phyloP scores from a whole-genome alignment of 805 yeast genomes.

The Candida sanyiensis region DNA sequence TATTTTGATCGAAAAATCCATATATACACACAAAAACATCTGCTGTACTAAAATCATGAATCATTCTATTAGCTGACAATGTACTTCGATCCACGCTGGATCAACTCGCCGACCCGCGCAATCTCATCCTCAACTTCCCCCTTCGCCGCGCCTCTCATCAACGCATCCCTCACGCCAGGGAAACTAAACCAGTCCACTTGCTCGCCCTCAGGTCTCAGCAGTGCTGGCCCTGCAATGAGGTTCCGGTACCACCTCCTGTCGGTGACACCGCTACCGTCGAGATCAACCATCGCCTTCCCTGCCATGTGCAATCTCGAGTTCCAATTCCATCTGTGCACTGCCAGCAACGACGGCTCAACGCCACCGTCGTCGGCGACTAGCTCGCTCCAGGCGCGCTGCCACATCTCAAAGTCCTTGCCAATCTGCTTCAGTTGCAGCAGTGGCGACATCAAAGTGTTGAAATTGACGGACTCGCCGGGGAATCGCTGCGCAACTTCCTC shows the following conservation, averaged over 20 bases:
- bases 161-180: conserved; percentile 70
- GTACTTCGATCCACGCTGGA: conserved; percentile 1
- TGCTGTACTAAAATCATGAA: neutral
- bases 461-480: conserved; percentile 24
- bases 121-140: conserved; percentile 7
- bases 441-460: conserved; percentile 26
- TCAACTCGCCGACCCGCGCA: conserved; percentile 2
- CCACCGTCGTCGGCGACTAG: conserved; percentile 48
- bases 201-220: conserved; percentile 44
- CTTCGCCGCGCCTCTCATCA: conserved; percentile 24
- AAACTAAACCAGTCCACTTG: conserved; percentile 56
- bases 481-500: conserved; percentile 28
- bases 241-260: conserved; percentile 64
- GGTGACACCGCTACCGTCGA: conserved; percentile 33
- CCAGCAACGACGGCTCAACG: conserved; percentile 64
- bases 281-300: conserved; percentile 46
- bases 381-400: conserved; percentile 61
- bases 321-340: conserved; percentile 75
- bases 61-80: neutral
- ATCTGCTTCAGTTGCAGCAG: conserved; percentile 36
- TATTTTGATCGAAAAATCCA: neutral
- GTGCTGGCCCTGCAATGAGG: conserved; percentile 62
- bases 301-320: conserved; percentile 58
- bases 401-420: conserved; percentile 45
- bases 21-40: neutral